Conservation (phyloP, 345 rosid genomes). For the Eutrema yunnanense region DNA sequence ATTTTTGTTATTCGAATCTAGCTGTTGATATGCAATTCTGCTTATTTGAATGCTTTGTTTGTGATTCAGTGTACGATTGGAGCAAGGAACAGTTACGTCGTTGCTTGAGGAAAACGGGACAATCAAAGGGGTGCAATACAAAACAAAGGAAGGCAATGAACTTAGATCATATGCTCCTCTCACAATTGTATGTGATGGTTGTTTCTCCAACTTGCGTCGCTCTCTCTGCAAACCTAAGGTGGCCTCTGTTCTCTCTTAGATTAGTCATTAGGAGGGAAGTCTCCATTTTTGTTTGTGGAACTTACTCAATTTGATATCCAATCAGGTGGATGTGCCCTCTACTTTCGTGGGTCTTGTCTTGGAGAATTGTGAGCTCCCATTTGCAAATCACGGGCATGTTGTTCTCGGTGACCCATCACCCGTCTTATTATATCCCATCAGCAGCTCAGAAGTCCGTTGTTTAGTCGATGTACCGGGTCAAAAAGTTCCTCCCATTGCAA, state of each 20-base stretch:
- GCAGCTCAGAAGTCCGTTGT: conserved; percentile 62
- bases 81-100: conserved; percentile 56
- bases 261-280: not conserved
- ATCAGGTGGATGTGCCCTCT: conserved; percentile 59
- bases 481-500: conserved; percentile 54
- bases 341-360: conserved; percentile 54
- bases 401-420: conserved; percentile 57
- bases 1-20: not conserved
- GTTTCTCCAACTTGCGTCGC: conserved; percentile 44
- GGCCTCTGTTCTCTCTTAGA: not conserved
- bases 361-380: conserved; percentile 58
- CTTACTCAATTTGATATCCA: not conserved
- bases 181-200: conserved; percentile 47
- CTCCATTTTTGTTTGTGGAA: not conserved
- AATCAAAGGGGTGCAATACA: conserved; percentile 48
- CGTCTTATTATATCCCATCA: conserved; percentile 49
- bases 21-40: not conserved
- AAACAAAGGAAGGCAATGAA: conserved; percentile 31
- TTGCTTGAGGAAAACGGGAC: conserved; percentile 40
- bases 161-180: conserved; percentile 43
- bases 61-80: conserved; percentile 44
- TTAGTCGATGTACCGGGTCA: conserved; percentile 63
- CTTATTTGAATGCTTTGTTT: not conserved
- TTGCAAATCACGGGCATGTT: conserved; percentile 47
- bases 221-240: conserved; percentile 48